Evolutionary conservation across 164 flowering plant species (phyloP).

Genomic region (Vitis riparia): DNA sequence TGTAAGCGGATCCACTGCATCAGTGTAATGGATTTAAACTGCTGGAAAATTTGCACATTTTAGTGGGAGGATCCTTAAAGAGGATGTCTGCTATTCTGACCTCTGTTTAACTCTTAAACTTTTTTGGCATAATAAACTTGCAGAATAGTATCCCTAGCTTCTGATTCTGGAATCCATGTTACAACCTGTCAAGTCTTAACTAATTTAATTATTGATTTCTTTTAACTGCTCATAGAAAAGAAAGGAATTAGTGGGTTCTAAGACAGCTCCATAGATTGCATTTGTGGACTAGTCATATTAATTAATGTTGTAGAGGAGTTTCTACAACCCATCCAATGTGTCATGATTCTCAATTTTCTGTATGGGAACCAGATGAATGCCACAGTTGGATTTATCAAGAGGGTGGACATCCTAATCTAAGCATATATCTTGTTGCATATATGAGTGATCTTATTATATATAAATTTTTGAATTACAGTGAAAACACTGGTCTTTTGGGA

Average conservation of each 20-base stretch:
- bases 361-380: not conserved
- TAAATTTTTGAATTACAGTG: conserved; percentile 23
- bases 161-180: not conserved
- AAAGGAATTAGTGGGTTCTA: no score
- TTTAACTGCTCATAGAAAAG: not conserved
- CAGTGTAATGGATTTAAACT: conserved; percentile 57
- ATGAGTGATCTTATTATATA: not conserved
- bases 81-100: not conserved
- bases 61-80: no score
- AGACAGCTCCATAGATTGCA: no score
- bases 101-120: not conserved
- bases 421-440: not conserved
- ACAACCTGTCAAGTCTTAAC: not conserved
- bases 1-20: conserved; percentile 72
- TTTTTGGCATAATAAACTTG: not conserved
- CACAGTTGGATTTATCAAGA: not conserved
- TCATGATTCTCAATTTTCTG: not conserved
- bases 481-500: conserved; percentile 67
- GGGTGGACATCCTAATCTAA: not conserved
- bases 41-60: not conserved
- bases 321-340: not conserved
- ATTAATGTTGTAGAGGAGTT: no score
- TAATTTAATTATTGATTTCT: not conserved
- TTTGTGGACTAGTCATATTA: no score
- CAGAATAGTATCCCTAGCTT: not conserved